Evolutionary conservation across 2,329 filamentous ascomycete species (phyloP).

Genomic region (Xylaria sp.): DNA sequence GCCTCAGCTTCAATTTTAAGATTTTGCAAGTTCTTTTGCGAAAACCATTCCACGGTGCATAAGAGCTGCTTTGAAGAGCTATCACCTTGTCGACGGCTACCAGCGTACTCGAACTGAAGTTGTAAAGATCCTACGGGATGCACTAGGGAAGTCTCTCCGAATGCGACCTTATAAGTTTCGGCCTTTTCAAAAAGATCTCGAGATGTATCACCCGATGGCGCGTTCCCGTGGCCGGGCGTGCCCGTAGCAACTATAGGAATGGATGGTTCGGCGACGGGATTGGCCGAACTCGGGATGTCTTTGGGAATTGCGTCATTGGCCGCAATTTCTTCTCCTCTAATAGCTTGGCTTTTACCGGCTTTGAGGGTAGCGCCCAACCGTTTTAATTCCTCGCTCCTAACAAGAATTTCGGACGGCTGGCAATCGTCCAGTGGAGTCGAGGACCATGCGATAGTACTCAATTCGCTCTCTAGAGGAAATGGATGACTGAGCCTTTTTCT

Average conservation of each 20-base stretch:
- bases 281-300: not conserved
- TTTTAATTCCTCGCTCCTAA: not conserved
- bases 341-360: not conserved
- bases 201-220: too few species aligned
- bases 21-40: not conserved
- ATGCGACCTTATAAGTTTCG: not conserved
- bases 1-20: not conserved
- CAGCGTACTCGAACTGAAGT: conserved; percentile 14
- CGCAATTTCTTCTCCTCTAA: not conserved
- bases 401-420: not conserved
- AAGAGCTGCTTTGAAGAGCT: not conserved
- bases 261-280: not conserved
- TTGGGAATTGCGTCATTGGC: not conserved
- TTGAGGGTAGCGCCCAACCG: not conserved
- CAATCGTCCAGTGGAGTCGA: not conserved
- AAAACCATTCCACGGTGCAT: conserved; percentile 12
- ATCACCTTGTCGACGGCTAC: not conserved
- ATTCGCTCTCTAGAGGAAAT: conserved; percentile 29
- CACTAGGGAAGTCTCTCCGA: conserved; percentile 4
- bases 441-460: conserved; percentile 12
- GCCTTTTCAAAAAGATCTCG: not conserved
- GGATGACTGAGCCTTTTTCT: conserved; percentile 8
- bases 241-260: not conserved
- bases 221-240: not conserved
- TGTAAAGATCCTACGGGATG: not conserved